Percentiles rank a stretch among this genome's conserved stretches.
Evolutionary conservation across 768 basidiomycete species (phyloP).

Genomic region (Ramaria rubella): DNA sequence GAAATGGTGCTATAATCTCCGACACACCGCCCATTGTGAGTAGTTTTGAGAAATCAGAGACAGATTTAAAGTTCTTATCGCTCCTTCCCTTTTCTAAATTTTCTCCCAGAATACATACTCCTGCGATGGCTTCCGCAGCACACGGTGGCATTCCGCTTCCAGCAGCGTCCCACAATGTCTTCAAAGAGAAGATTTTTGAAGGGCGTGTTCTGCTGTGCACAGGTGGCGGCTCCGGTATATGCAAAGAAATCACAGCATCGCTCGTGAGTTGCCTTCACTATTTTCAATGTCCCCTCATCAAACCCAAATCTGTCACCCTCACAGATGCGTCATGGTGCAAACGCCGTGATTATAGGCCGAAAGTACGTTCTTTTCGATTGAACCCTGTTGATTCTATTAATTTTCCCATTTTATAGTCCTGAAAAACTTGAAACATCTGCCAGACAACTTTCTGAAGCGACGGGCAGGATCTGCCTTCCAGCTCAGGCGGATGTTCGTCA

Average conservation of each 20-base stretch:
- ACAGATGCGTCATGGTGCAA: slow-evolving; percentile 83
- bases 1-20: too few relatives aligned
- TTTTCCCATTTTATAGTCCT: slow-evolving; percentile 36
- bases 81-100: too few relatives aligned
- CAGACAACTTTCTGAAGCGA: slow-evolving; percentile 58
- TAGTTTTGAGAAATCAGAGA: too few relatives aligned
- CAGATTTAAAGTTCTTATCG: too few relatives aligned
- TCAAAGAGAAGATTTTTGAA: slow-evolving; percentile 76
- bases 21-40: too few relatives aligned
- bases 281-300: not conserved
- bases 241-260: slow-evolving; percentile 78
- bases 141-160: not conserved
- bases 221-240: slow-evolving; percentile 90
- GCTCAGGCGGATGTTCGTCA: slow-evolving; percentile 79
- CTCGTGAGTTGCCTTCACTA: slow-evolving; percentile 46
- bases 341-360: slow-evolving; percentile 77
- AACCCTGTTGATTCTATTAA: not conserved
- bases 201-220: slow-evolving; percentile 93
- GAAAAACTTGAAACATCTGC: slow-evolving; percentile 68
- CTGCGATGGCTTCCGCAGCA: not conserved
- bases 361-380: slow-evolving; percentile 47
- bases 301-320: not conserved
- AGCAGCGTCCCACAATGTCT: slow-evolving; percentile 47
- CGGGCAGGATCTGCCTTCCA: slow-evolving; percentile 66
- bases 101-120: not conserved